Evolutionary conservation across 352 stramenopile species (phyloP), one percentile per base, ranked within the genome.

Genomic region (Pythium scleroteichum): DNA sequence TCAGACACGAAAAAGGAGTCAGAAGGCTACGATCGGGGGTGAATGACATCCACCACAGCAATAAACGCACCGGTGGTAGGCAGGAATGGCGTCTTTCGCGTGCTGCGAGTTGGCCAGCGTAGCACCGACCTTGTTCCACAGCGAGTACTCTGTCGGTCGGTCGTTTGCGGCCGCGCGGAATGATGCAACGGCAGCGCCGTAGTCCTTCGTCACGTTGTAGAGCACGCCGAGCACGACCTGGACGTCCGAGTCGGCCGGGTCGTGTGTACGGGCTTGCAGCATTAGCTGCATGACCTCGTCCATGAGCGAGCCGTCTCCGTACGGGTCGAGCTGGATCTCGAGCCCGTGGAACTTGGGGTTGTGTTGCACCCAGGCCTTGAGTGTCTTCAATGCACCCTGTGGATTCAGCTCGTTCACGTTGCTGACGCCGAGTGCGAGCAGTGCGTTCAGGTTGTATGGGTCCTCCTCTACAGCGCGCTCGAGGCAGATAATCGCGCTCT

Each of bases 91-190:
- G 60, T 98, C 85, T 6, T 96, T 85, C 45, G 90, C 98, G 53
- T 85, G 82, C 66, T 93, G 96, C 27, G 90, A 94, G 72, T 99
- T 99, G 16, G 97, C 96, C 29, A 99, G 71, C 19, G 97, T 99
- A 10, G 97, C 97, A 33, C 97, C 97, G 19, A 99, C 79, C 75
- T 99, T 99, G 72, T 99, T 99, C 84, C 92, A 98, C n/a, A 99
- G 71, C 55, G 94, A 87, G 82, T 99, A 98, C 70, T 99, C 95
- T 53, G 95, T 72, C 9, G 95, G 92, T 9, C 82, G 79, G 35
- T 75, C 74, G 24, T 88, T 66, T 0, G 95, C 78, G 5, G 96
- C 95, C 53, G 71, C 69, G 49, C 83, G 85, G 64, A 99, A 99
- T 17, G 85, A 88, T 16, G 77, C 69, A 4, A 95, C 90, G 12